Evolutionary conservation across 352 stramenopile genomes (phyloP).

Genomic region (Phytopythium sindhum): DNA sequence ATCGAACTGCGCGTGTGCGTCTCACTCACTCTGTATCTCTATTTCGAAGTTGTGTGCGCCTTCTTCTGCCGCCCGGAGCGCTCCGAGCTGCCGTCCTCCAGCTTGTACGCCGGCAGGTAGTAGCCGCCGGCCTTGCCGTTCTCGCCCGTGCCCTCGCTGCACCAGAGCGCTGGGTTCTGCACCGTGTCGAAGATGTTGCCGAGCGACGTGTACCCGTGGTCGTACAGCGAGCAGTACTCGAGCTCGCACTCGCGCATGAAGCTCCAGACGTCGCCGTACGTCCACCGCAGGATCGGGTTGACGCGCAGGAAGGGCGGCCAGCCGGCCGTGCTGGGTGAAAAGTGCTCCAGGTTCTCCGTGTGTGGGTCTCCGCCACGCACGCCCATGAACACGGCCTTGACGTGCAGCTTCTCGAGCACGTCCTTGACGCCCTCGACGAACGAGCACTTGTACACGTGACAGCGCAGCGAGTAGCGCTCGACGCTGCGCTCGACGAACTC

Average conservation of each 20-base stretch:
- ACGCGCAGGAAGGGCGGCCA: conserved; percentile 97
- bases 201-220: conserved; percentile 92
- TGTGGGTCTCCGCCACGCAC: conserved; percentile 92
- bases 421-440: conserved; percentile 93
- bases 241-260: conserved; percentile 88
- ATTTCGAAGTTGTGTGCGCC: conserved; percentile 65
- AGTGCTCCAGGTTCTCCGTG: conserved; percentile 83
- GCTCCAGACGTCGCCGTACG: conserved; percentile 93
- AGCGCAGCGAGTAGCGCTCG: conserved; percentile 48
- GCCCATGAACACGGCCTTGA: conserved; percentile 90
- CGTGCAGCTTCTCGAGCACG: conserved; percentile 80
- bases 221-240: conserved; percentile 89
- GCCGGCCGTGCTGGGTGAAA: conserved; percentile 78
- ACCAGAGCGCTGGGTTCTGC: conserved; percentile 90
- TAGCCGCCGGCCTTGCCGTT: conserved; percentile 28
- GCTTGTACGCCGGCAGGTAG: conserved; percentile 69
- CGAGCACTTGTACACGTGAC: conserved; percentile 82
- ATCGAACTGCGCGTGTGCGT: neutral
- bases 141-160: conserved; percentile 33
- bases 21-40: neutral
- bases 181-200: conserved; percentile 95
- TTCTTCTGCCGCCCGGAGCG: conserved; percentile 77
- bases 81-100: conserved; percentile 68
- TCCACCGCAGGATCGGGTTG: conserved; percentile 98
- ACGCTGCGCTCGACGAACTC: conserved; percentile 83